Evolutionary conservation across 2,329 filamentous ascomycete species (phyloP).

Genomic region (Neopestalotiopsis clavispora): DNA sequence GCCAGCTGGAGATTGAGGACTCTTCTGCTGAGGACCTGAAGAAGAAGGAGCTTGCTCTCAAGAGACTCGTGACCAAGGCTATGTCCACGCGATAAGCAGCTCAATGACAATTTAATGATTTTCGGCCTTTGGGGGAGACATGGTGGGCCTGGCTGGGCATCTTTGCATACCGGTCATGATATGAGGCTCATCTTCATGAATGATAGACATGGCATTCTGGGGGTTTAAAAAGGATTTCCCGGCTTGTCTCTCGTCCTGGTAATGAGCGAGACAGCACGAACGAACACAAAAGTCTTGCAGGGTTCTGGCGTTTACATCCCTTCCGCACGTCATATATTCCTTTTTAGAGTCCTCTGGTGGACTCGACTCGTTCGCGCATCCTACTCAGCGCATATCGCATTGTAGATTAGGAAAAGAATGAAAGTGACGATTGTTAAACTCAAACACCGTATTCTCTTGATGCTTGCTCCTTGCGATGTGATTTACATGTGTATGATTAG

Average conservation of each 20-base stretch:
- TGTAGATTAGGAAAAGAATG: conserved; percentile 38
- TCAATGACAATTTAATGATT: conserved; percentile 27
- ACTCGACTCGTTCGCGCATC: conserved; percentile 28
- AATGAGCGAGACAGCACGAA: conserved; percentile 29
- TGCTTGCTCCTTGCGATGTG: too few species aligned
- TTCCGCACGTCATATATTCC: conserved; percentile 23
- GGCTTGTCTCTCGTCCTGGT: conserved; percentile 28
- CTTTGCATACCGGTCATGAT: conserved; percentile 31
- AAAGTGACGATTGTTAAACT: conserved; percentile 21
- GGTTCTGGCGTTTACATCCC: conserved; percentile 30
- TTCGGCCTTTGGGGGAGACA: conserved; percentile 30
- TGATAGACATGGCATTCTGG: conserved; percentile 32
- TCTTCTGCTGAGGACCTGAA: conserved; percentile 91
- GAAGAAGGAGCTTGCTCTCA: conserved; percentile 99
- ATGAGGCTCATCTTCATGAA: conserved; percentile 29
- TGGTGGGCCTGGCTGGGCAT: conserved; percentile 32
- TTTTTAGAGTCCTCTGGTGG: conserved; percentile 23
- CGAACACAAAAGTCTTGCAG: conserved; percentile 33
- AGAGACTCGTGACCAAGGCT: conserved; percentile 97
- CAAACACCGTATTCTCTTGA: neutral
- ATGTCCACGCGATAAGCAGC: conserved; percentile 83
- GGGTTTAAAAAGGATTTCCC: conserved; percentile 24
- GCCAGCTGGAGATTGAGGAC: conserved; percentile 94
- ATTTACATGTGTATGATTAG: too few species aligned
- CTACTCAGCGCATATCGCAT: conserved; percentile 36